Percentiles rank a stretch among this genome's conserved stretches.
Conservation (phyloP, 495 filamentous ascomycete genomes). For the Peziza echinospora region DNA sequence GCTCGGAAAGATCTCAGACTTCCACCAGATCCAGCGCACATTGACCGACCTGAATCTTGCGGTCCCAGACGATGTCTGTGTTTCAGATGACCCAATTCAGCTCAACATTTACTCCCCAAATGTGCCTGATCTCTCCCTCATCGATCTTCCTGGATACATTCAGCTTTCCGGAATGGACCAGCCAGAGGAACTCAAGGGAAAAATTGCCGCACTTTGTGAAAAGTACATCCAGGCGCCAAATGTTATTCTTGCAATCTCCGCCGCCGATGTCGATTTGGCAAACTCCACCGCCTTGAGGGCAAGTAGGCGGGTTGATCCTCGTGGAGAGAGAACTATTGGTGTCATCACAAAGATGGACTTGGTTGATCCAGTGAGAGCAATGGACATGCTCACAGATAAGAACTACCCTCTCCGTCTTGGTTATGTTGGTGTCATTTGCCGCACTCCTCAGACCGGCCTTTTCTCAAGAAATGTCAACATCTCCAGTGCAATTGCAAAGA, state of each 20-base stretch:
- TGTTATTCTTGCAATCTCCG: slow-evolving; percentile 90
- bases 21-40: slow-evolving; percentile 75
- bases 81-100: slow-evolving; percentile 91
- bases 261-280: slow-evolving; percentile 88
- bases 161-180: slow-evolving; percentile 84
- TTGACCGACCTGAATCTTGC: slow-evolving; percentile 88
- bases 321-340: slow-evolving; percentile 89
- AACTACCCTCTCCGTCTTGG: slow-evolving; percentile 89
- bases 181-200: slow-evolving; percentile 75
- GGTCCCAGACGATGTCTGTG: slow-evolving; percentile 72
- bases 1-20: slow-evolving; percentile 78
- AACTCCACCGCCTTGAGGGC: slow-evolving; percentile 88
- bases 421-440: slow-evolving; percentile 91
- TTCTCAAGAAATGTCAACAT: slow-evolving; percentile 75
- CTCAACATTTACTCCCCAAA: slow-evolving; percentile 85
- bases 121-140: slow-evolving; percentile 87
- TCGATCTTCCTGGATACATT: slow-evolving; percentile 93
- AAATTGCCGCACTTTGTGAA: slow-evolving; percentile 90
- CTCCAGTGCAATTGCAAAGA: slow-evolving; percentile 56
- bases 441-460: slow-evolving; percentile 45
- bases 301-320: slow-evolving; percentile 75
- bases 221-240: slow-evolving; percentile 96
- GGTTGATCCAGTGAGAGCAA: slow-evolving; percentile 62
- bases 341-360: slow-evolving; percentile 99
- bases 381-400: slow-evolving; percentile 55